phyloP scores from a whole-genome alignment of 768 basidiomycete genomes.

The Suillus paluster region DNA sequence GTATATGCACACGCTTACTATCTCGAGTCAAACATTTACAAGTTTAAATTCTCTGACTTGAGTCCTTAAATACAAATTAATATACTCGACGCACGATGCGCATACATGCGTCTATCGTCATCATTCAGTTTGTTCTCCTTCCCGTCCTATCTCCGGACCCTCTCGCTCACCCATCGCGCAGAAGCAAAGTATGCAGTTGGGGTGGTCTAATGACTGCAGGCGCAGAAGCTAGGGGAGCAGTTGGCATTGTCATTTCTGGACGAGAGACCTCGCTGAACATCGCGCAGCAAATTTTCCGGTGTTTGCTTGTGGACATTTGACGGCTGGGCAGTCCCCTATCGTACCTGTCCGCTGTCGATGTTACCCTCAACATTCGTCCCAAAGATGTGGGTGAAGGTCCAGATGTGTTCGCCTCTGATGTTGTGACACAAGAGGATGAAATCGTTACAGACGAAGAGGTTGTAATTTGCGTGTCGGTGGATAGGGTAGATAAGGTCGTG shows the following conservation, averaged over 20 bases:
- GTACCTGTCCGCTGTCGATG: conserved; percentile 75
- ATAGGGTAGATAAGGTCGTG: conserved; percentile 56
- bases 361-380: conserved; percentile 56
- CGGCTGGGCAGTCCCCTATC: conserved; percentile 84
- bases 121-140: conserved; percentile 50
- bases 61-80: no score
- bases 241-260: conserved; percentile 82
- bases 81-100: no score
- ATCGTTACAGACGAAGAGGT: conserved; percentile 90
- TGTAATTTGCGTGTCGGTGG: conserved; percentile 77
- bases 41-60: no score
- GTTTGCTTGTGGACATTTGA: conserved; percentile 81
- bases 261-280: conserved; percentile 84
- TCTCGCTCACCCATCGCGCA: conserved; percentile 26
- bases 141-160: conserved; percentile 6
- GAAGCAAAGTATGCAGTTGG: conserved; percentile 87
- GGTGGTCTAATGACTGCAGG: conserved; percentile 92
- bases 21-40: no score
- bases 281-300: conserved; percentile 73
- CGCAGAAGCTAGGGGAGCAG: conserved; percentile 69
- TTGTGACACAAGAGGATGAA: conserved; percentile 76
- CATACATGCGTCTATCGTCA: no score
- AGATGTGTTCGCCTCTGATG: conserved; percentile 55
- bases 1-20: no score
- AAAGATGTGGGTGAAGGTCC: conserved; percentile 34